Conservation (phyloP, 768 basidiomycete species). For the Crepidotus variabilis region DNA sequence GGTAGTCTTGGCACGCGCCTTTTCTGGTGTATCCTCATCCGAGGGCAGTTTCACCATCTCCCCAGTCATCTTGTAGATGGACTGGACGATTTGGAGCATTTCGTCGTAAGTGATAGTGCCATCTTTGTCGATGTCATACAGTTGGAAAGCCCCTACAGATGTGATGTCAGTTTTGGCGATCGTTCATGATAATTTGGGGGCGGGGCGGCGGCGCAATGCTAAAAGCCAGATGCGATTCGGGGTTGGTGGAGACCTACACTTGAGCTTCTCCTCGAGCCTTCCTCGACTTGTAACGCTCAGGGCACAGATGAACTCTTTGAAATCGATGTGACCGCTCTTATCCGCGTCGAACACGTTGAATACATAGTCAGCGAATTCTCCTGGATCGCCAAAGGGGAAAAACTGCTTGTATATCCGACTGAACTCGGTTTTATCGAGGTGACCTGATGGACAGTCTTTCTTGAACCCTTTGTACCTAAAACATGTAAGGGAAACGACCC, state of each 20-base stretch:
- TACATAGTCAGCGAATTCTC: conserved; percentile 95
- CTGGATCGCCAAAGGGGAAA: conserved; percentile 99
- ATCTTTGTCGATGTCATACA: conserved; percentile 98
- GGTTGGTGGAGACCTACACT: conserved; percentile 59
- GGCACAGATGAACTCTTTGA: conserved; percentile 99
- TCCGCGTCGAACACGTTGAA: conserved; percentile 98
- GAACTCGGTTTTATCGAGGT: conserved; percentile 94
- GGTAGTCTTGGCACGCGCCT: conserved; percentile 45
- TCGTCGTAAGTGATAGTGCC: conserved; percentile 98
- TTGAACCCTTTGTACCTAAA: conserved; percentile 98
- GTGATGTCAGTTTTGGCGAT: conserved; percentile 9
- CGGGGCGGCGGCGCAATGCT: not conserved
- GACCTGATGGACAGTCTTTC: conserved; percentile 97
- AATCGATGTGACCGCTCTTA: conserved; percentile 96
- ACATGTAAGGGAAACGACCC: conserved; percentile 5
- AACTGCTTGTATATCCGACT: conserved; percentile 99
- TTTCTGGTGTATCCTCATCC: conserved; percentile 99
- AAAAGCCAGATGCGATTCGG: too few species aligned
- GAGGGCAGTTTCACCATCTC: conserved; percentile 98
- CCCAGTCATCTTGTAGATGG: conserved; percentile 99
- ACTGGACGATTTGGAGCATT: conserved; percentile 97
- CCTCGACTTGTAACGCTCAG: conserved; percentile 94
- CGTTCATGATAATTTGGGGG: not conserved
- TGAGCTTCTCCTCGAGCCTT: conserved; percentile 93
- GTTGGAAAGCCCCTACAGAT: conserved; percentile 91